These are phyloP conservation scores for Aspergillus novoparasiticus DNA, from an alignment of 2,329 filamentous ascomycete species.

Conservation along the genomic window DNA sequence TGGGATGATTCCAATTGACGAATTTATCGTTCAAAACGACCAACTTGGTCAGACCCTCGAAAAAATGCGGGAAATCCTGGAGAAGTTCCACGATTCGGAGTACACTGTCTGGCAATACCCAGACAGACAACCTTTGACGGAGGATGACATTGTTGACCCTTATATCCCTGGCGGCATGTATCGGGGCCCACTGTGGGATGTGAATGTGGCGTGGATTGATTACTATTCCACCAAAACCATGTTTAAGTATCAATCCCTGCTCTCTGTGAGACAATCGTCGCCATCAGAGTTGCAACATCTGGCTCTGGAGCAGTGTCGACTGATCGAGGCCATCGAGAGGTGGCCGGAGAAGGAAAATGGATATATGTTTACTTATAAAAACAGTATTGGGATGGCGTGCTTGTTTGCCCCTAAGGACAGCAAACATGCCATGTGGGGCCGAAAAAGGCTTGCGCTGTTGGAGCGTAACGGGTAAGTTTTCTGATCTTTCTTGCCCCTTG, in stretches of 20 bases:
- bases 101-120: constrained; percentile 67
- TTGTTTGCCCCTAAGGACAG: constrained; percentile 78
- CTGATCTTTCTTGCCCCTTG: not conserved
- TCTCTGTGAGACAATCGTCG: constrained; percentile 55
- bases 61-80: constrained; percentile 54
- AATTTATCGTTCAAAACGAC: constrained; percentile 66
- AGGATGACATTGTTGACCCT: constrained; percentile 73
- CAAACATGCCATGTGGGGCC: constrained; percentile 75
- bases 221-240: constrained; percentile 78
- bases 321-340: constrained; percentile 76
- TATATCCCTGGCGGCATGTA: constrained; percentile 72
- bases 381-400: constrained; percentile 72
- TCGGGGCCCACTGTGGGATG: constrained; percentile 68
- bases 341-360: constrained; percentile 73
- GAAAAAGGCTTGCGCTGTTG: constrained; percentile 74
- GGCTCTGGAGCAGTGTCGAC: constrained; percentile 71
- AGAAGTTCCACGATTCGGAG: constrained; percentile 63
- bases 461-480: constrained; percentile 74
- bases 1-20: constrained; percentile 64
- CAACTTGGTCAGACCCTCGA: constrained; percentile 50
- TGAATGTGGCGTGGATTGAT: constrained; percentile 75
- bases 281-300: constrained; percentile 60
- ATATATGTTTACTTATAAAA: constrained; percentile 71
- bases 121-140: constrained; percentile 53
- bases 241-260: constrained; percentile 73